Base-by-base conservation (phyloP, 176 grass and related monocot genomes). In the Tillandsia fasciculata region DNA sequence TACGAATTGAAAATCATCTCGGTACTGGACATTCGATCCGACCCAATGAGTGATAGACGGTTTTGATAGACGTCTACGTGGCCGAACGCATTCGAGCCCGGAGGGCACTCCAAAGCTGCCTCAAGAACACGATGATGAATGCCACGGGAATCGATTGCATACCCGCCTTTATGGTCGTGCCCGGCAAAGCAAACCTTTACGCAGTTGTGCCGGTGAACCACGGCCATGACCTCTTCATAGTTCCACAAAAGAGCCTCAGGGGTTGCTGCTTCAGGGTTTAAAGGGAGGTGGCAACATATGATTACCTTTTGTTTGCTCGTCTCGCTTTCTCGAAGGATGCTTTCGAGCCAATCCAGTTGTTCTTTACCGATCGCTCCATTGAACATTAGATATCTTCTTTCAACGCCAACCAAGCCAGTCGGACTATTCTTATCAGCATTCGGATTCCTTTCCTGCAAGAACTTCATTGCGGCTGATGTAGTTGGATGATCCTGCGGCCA, bases 71-170 rank as follows among this genome's bases (percentile, higher is more conserved):
- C 91, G 29, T 87, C 82, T 9, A 96, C 74, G 49, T 63, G 70
- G 0, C 91, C 91, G 51, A 82, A 96, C 18, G 84, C 79, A 72
- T 90, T 63, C 26, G 91, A 83, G 29, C 84, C 91, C 0, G 84
- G 91, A 73, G 91, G 84, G 79, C 87, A 96, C 83, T 96, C 91
- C 1, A 96, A 82, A 64, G 87, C 91, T 9, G 91, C 91, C 84
- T 96, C 85, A 10, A 91, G 80, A 17, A 80, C 77, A 51, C 87
- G 82, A 72, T 96, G 91, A 74, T 91, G 82, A 66, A 96, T 79
- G 64, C 91, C 84, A 24, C 76, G 77, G 0, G 63, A 76, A 76
- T 96, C 91, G 3, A 90, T 66, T 48, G 72, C 77, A 64, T 96
- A 90, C 7, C 87, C 91, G 26, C 87, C 91, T 64, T 20, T 80